phyloP scores from a whole-genome alignment of 2,329 filamentous ascomycete species.

The Colletotrichum truncatum region DNA sequence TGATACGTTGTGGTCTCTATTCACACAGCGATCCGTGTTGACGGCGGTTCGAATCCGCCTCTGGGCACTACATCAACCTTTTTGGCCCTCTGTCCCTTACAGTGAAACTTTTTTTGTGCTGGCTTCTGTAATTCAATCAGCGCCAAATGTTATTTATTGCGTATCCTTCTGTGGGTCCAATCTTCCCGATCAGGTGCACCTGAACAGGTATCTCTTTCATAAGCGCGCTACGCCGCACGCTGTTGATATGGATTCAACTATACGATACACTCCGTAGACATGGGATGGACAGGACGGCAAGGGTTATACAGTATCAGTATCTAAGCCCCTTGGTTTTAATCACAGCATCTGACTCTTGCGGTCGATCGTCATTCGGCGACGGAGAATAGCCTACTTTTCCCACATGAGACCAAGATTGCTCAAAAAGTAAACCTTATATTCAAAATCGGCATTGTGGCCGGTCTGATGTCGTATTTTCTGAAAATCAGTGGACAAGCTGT shows the following conservation, averaged over 20 bases:
- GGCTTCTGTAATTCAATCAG: too few relatives aligned
- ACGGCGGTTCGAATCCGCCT: slow-evolving; percentile 34
- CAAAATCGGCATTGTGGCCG: too few relatives aligned
- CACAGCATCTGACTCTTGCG: slow-evolving; percentile 9
- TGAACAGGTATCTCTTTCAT: too few relatives aligned
- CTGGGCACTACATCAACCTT: slow-evolving; percentile 18
- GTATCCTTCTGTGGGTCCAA: too few relatives aligned
- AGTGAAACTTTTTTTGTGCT: accelerated
- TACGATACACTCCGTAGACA: slow-evolving; percentile 1
- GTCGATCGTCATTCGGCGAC: slow-evolving; percentile 18
- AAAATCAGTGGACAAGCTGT: too few relatives aligned
- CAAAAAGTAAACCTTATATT: neutral
- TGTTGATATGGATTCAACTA: neutral
- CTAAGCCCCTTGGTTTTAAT: slow-evolving; percentile 12
- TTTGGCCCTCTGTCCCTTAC: neutral
- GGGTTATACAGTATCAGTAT: slow-evolving; percentile 17
- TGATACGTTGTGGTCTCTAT: slow-evolving; percentile 33
- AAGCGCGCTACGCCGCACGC: neutral
- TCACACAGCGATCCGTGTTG: slow-evolving; percentile 30
- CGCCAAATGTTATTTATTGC: too few relatives aligned
- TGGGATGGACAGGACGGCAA: neutral
- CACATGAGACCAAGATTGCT: neutral
- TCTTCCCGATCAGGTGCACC: too few relatives aligned
- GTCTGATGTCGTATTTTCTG: slow-evolving; percentile 6
- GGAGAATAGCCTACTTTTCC: neutral